Conservation (phyloP, 768 basidiomycete species). For the Termitomyces sp. region DNA sequence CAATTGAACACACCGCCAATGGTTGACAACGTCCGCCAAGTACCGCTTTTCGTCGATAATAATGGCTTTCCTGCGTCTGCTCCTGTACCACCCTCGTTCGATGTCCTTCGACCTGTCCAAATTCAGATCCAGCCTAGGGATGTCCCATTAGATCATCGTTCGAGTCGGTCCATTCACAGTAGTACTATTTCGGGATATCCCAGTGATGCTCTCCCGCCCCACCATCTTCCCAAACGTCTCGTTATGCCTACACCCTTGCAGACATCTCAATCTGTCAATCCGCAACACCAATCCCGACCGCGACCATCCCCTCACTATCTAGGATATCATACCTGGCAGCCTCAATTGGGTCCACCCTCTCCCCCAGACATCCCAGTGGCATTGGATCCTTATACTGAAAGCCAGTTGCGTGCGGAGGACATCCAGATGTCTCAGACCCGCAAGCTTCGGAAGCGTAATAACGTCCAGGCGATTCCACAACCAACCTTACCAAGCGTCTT, state of each 20-base stretch:
- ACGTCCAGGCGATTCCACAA: constrained; percentile 18
- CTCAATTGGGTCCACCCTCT: constrained; percentile 12
- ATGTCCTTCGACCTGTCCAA: not conserved
- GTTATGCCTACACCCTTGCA: constrained; percentile 75
- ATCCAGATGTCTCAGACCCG: constrained; percentile 21
- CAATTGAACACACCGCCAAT: constrained; percentile 6
- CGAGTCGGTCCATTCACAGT: constrained; percentile 14
- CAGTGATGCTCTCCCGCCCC: constrained; percentile 21
- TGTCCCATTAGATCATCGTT: constrained; percentile 1
- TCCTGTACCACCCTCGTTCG: constrained; percentile 6
- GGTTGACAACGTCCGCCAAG: constrained; percentile 11
- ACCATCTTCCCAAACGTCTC: constrained; percentile 57
- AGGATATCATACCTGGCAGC: constrained; percentile 11
- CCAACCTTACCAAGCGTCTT: not conserved
- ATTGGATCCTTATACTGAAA: constrained; percentile 6
- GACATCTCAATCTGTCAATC: constrained; percentile 19
- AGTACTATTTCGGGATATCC: constrained; percentile 16
- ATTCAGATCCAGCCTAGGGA: constrained; percentile 1
- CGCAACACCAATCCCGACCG: constrained; percentile 16
- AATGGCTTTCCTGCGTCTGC: constrained; percentile 10
- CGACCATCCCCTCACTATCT: constrained; percentile 7
- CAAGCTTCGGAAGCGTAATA: constrained; percentile 26
- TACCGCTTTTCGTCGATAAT: constrained; percentile 12
- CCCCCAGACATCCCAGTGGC: constrained; percentile 4
- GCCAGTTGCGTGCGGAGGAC: constrained; percentile 18